Evolutionary conservation across 2,329 filamentous ascomycete genomes (phyloP).

Genomic region (Aspergillus unguis): DNA sequence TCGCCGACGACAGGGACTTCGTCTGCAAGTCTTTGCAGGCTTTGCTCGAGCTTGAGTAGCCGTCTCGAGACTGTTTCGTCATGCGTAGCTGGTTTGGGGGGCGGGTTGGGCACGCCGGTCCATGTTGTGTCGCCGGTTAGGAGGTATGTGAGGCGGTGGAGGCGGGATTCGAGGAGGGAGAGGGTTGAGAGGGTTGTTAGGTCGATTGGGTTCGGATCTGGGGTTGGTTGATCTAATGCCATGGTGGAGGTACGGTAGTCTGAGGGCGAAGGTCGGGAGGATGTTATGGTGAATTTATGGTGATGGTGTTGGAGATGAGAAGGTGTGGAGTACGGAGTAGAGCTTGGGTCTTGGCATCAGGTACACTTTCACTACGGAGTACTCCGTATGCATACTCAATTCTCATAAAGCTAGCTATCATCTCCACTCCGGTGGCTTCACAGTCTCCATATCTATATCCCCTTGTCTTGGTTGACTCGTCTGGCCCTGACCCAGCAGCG

Average conservation of each 20-base stretch:
- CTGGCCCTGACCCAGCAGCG: constrained; percentile 20
- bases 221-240: constrained; percentile 3
- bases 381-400: too few relatives aligned
- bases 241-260: not conserved
- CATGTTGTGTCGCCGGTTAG: constrained; percentile 42
- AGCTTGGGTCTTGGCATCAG: not conserved
- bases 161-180: constrained; percentile 44
- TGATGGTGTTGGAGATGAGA: not conserved
- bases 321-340: not conserved
- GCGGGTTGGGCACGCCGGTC: constrained; percentile 36
- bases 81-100: constrained; percentile 31
- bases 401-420: not conserved
- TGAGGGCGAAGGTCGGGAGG: not conserved
- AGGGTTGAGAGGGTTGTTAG: constrained; percentile 39
- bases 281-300: not conserved
- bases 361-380: too few relatives aligned
- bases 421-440: not conserved
- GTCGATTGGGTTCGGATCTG: constrained; percentile 32
- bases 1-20: constrained; percentile 40
- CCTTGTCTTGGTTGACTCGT: constrained; percentile 12
- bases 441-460: not conserved
- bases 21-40: constrained; percentile 37
- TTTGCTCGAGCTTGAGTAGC: constrained; percentile 37
- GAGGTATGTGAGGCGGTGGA: constrained; percentile 45
- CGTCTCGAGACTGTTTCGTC: constrained; percentile 41